Evolutionary conservation across 129 eudicot species (phyloP), one percentile per base, ranked within the genome.

Genomic region (Deinandra increscens): DNA sequence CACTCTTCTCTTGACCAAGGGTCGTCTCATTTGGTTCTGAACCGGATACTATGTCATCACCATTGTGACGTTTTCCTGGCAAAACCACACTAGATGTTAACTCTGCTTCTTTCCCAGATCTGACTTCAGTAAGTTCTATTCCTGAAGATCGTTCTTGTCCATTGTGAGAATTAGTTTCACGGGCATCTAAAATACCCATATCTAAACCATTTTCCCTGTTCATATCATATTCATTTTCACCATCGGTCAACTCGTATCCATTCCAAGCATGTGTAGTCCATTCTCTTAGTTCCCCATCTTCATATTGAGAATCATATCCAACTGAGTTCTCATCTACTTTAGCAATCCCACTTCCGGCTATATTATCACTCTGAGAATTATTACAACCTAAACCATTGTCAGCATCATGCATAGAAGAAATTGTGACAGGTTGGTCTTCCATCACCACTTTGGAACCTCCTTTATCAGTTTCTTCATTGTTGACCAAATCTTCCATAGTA

Each of bases 201-300:
- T 15, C 48, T 6, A 23, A 49, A 34, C 29, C 58, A 19, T 67
- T 75, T 43, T 45, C 67, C 36, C 55, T 46, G 59, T 56, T 58
- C 14, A 33, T 63, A 12, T 17, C 81, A 58, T 65, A 55, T 49
- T 70, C 78, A 71, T 61, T 41, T 71, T 75, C 73, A 63, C 55
- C 79, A 7, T 59, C 74, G 10, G 44, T 49, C 14, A 29, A 69
- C 53, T 41, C 75, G 50, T 56, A 73, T 53, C 43, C 77, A 41
- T 80, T 78, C 84, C 84, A 80, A 37, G 75, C 53, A 59, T 51
- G 54, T 56, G 45, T 64, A 72, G 48, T 64, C 2, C 78, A 60
- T 56, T 80, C 84, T 64, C 84, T 63, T 51, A 80, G 74, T 39
- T 80, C 84, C 20, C 84, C 84, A 9, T 80, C 84, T 80, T 80